Evolutionary conservation across 805 yeast species (phyloP).

Genomic region (Cephaloascus fragrans): DNA sequence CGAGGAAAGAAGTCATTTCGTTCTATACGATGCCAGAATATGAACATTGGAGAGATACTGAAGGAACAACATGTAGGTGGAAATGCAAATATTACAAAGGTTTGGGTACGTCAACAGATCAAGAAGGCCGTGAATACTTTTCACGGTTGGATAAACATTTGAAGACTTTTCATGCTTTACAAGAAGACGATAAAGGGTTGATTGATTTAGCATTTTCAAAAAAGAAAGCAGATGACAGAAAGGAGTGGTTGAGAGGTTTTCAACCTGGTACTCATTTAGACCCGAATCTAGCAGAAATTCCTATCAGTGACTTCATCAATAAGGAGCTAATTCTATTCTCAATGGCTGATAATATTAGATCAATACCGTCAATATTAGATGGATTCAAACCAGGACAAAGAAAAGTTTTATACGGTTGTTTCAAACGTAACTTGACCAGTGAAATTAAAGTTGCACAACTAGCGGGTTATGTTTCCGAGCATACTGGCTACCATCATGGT

Average conservation of each 20-base stretch:
- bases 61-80: conserved; percentile 71
- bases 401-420: conserved; percentile 81
- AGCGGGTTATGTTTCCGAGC: conserved; percentile 81
- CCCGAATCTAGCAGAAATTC: conserved; percentile 64
- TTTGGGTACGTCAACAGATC: conserved; percentile 86
- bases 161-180: conserved; percentile 74
- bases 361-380: conserved; percentile 89
- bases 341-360: conserved; percentile 93
- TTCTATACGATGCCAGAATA: conserved; percentile 95
- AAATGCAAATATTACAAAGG: conserved; percentile 95
- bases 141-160: conserved; percentile 76
- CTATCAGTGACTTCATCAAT: conserved; percentile 89
- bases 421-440: conserved; percentile 62
- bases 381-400: conserved; percentile 98
- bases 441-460: conserved; percentile 89
- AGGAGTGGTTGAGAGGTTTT: conserved; percentile 90
- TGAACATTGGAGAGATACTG: conserved; percentile 84
- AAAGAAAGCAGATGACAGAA: conserved; percentile 93
- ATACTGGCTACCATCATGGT: conserved; percentile 94
- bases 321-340: conserved; percentile 91
- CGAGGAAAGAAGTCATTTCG: conserved; percentile 46
- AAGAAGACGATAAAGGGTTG: conserved; percentile 63
- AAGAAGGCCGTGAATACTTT: conserved; percentile 84
- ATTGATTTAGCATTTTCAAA: conserved; percentile 93
- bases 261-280: conserved; percentile 90